A percentile compares a stretch with the other conserved stretches of the same genome.
Evolutionary conservation across 331 rosid species (phyloP).

Genomic region (Stylosanthes scabra): DNA sequence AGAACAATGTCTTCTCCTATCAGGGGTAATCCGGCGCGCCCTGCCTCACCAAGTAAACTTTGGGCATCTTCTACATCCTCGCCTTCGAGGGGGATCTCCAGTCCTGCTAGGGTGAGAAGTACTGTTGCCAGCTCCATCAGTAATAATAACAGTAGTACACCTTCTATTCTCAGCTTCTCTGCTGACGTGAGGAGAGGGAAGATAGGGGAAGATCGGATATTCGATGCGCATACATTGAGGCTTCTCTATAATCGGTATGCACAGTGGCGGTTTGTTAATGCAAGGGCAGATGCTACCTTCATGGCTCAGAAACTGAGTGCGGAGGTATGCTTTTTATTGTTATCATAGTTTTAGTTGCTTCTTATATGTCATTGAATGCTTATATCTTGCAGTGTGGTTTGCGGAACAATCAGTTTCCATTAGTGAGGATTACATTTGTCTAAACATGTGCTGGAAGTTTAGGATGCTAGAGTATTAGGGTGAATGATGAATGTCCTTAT

Average conservation of each 20-base stretch:
- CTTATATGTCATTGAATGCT: background rate
- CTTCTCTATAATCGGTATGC: conserved; percentile 87
- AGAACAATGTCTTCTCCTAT: conserved; percentile 79
- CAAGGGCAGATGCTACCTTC: conserved; percentile 93
- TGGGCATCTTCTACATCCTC: conserved; percentile 78
- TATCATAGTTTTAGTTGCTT: conserved; percentile 19
- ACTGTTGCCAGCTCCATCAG: conserved; percentile 60
- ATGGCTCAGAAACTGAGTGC: conserved; percentile 87
- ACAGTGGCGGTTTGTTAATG: conserved; percentile 98
- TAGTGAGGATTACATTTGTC: conserved; percentile 16
- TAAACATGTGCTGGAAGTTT: conserved; percentile 28
- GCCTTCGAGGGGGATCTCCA: conserved; percentile 75
- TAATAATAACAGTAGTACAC: conserved; percentile 59
- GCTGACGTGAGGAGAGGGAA: conserved; percentile 94
- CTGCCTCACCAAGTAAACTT: conserved; percentile 87
- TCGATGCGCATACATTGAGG: conserved; percentile 90
- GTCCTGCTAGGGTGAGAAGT: conserved; percentile 90
- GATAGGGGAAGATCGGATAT: conserved; percentile 92
- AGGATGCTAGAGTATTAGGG: conserved; percentile 27
- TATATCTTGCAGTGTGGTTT: conserved; percentile 1
- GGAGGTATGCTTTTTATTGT: conserved; percentile 67
- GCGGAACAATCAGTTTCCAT: conserved; percentile 32
- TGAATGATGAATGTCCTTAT: conserved; percentile 22
- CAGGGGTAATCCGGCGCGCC: conserved; percentile 65
- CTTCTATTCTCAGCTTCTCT: conserved; percentile 93